phyloP scores from a whole-genome alignment of 2,329 filamentous ascomycete species.

The Pseudogymnoascus sp. region DNA sequence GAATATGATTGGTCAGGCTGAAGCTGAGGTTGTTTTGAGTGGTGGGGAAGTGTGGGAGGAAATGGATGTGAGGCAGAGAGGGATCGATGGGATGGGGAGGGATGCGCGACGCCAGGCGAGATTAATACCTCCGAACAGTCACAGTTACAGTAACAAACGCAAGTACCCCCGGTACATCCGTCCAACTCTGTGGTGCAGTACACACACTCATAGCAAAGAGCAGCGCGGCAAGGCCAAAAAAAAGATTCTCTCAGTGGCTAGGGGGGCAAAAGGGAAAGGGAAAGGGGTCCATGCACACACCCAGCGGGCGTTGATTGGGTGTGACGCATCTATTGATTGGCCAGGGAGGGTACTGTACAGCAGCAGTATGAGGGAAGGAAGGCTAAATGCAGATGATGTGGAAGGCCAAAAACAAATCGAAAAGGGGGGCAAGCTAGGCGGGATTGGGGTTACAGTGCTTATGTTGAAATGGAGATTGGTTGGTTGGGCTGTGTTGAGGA shows the following conservation, averaged over 20 bases:
- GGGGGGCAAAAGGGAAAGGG: too few relatives aligned
- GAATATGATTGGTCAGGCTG: not conserved
- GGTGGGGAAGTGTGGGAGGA: not conserved
- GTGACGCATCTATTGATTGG: not conserved
- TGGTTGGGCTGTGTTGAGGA: not conserved
- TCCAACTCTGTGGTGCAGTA: not conserved
- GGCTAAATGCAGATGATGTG: slow-evolving; percentile 4
- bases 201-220: not conserved
- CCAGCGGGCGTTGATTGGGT: not conserved
- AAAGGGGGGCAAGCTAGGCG: not conserved
- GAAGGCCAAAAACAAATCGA: not conserved
- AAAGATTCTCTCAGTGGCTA: not conserved
- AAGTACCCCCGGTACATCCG: not conserved
- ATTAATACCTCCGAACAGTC: not conserved
- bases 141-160: not conserved
- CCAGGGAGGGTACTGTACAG: not conserved
- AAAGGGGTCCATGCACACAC: not conserved
- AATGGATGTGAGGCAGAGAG: too few relatives aligned
- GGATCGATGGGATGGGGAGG: too few relatives aligned
- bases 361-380: not conserved
- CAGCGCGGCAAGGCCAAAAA: not conserved
- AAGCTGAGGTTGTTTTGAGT: not conserved
- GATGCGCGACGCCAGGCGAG: not conserved
- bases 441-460: not conserved
- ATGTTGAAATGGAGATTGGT: not conserved